phyloP scores from a whole-genome alignment of 805 yeast species.

The Candida awuae region DNA sequence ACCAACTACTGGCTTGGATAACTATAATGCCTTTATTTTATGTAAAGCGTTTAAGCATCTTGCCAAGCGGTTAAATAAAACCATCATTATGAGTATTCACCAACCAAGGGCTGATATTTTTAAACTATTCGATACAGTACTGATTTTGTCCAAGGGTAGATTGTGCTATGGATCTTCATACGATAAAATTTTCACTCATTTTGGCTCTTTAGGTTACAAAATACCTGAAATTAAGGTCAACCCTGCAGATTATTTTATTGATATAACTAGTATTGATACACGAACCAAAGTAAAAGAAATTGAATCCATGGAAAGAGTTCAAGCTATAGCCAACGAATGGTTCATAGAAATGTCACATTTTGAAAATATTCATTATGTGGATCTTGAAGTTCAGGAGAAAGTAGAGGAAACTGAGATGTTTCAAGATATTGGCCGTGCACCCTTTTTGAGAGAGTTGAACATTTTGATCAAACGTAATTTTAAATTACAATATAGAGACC shows the following conservation, averaged over 20 bases:
- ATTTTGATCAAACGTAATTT: constrained; percentile 40
- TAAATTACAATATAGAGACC: constrained; percentile 43
- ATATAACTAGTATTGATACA: constrained; percentile 48
- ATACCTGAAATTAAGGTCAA: constrained; percentile 40
- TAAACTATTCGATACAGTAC: constrained; percentile 55
- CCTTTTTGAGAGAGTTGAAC: constrained; percentile 34
- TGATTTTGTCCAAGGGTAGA: constrained; percentile 59
- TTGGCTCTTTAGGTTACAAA: constrained; percentile 36
- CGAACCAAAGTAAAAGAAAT: constrained; percentile 32
- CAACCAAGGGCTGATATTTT: constrained; percentile 80
- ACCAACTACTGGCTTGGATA: constrained; percentile 83
- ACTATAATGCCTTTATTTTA: constrained; percentile 62
- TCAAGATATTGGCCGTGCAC: constrained; percentile 30
- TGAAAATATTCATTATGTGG: neutral
- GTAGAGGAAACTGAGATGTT: constrained; percentile 9
- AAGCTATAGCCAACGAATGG: constrained; percentile 34
- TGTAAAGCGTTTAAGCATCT: constrained; percentile 53
- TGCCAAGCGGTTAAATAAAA: constrained; percentile 49
- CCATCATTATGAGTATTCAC: constrained; percentile 69
- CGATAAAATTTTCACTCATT: constrained; percentile 38
- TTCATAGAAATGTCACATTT: constrained; percentile 17
- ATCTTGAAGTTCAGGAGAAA: neutral
- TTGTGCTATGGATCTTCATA: constrained; percentile 39
- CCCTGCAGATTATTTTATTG: constrained; percentile 57
- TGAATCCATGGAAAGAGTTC: constrained; percentile 29